Base-by-base conservation (phyloP, 2,329 filamentous ascomycete species). In the Botrytis galanthina region DNA sequence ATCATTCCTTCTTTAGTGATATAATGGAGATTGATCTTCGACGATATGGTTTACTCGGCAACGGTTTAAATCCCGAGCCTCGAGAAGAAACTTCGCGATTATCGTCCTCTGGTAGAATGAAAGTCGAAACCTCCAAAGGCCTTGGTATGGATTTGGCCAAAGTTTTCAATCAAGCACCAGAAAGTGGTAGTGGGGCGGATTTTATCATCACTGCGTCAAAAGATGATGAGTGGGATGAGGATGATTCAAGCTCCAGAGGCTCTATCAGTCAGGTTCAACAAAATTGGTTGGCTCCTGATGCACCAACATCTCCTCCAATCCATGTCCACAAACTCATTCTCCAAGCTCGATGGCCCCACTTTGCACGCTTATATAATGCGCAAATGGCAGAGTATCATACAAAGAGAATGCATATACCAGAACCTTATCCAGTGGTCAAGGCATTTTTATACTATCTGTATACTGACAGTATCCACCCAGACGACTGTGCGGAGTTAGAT, bases 351-450 rank as follows among this genome's bases (percentile, higher is more conserved):
- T 99, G 96, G 96, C 95, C 96, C 42, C 96, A 99, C 82, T 99
- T 99, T 84, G 91, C 92, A 59, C 92, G 96, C 26, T 86, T 99
- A 4, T 98, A 97, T 85, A 91, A 92, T 70, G 91, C 95, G 7
- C 94, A 98, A 80, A 99, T 99, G 96, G 91, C 93, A 20, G 96
- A 99, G 81, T 99, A 97, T 79, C 96, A 99, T 81, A 96, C 94
- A 26, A 96, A 96, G 80, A 94, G 93, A 82, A 96, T 99, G 92
- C 95, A 99, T 83, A 97, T 99, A 62, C 95, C 96, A 0, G 97
- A 99, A 80, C 95, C 95, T 0, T 98, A 98, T 82, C 91, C 91
- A 1, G 94, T 97, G 0, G 96, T 99, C 64, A 94, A 93, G 78
- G 94, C 95, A 0, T 99, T 99, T 80, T 87, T 99, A 42, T 95